Evolutionary conservation across 2,329 filamentous ascomycete species (phyloP).

Genomic region (Aspergillus sp.): DNA sequence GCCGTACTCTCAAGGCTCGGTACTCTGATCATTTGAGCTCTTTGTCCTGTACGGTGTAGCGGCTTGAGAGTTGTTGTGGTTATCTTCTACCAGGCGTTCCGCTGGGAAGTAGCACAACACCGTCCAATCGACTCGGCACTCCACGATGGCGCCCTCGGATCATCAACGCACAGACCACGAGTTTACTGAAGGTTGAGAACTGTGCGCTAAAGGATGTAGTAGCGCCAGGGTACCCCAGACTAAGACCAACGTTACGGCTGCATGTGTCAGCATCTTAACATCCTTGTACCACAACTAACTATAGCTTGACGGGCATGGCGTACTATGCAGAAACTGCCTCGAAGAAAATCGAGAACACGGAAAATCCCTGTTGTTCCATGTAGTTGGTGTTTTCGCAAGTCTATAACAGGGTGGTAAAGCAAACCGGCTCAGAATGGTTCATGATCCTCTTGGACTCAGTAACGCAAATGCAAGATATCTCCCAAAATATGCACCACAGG

Average conservation of each 20-base stretch:
- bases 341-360: constrained; percentile 56
- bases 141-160: constrained; percentile 56
- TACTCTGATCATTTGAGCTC: constrained; percentile 1
- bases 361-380: constrained; percentile 36
- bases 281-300: no score
- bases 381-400: background rate
- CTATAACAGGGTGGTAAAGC: background rate
- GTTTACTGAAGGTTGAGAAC: constrained; percentile 52
- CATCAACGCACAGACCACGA: constrained; percentile 58
- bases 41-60: constrained; percentile 1
- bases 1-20: background rate
- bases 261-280: constrained; percentile 4
- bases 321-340: constrained; percentile 44
- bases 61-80: constrained; percentile 1
- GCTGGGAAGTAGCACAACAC: constrained; percentile 36
- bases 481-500: constrained; percentile 63
- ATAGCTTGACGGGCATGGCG: constrained; percentile 5
- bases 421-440: constrained; percentile 26
- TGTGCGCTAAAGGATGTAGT: constrained; percentile 40
- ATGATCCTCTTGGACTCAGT: constrained; percentile 49
- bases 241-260: constrained; percentile 36
- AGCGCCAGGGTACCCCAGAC: constrained; percentile 31
- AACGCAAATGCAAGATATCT: constrained; percentile 57
- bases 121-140: constrained; percentile 56
- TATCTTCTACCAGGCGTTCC: constrained; percentile 22